Evolutionary conservation across 2,329 filamentous ascomycete genomes (phyloP), one percentile per base, ranked within the genome.

Genomic region (Dichotomopilus funicola): DNA sequence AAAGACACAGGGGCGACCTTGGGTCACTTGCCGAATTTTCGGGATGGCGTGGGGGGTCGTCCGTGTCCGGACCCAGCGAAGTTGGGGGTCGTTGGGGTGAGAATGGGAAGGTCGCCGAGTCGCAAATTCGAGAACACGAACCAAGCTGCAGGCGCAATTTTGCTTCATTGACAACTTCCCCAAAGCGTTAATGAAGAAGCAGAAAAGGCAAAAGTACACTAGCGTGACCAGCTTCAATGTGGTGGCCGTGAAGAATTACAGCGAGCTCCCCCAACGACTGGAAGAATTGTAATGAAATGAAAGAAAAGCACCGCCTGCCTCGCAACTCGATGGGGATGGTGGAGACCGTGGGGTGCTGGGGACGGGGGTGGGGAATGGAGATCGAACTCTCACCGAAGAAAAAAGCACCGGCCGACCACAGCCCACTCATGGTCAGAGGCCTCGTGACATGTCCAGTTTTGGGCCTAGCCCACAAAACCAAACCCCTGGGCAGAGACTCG

Each of bases 381-480:
- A n/a, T n/a, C 40, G 41, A 13, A 13, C 40, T 12, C 40, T 11
- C 40, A 13, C 11, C 13, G n/a, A 13, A 37, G 27, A 47, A 48
- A 48, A 35, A 48, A 37, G 45, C 45, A 43, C 41, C 11, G 43
- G 19, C 19, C 19, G 19, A 27, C 19, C 19, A 27, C 19, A 27
- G 19, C 19, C 19, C 19, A 27, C 19, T 13, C 31, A 41, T 13
- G 36, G 48, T 31, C 46, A 12, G 34, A n/a, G 57, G 27, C 59
- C 59, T 56, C 59, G 59, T 61, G 59, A 61, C 55, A 48, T 51
- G 51, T 55, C 57, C 47, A 54, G 50, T 56, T 59, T 54, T 57
- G 47, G 36, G 35, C 19, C 33, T 41, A 49, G 52, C 51, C 56
- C 54, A 38, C 51, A 45, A 33, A 13, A 42, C 54, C 56, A 54